Evolutionary conservation across 179 eudicot genomes (phyloP), one percentile per base, ranked within the genome.

Genomic region (Camellia oleifera): DNA sequence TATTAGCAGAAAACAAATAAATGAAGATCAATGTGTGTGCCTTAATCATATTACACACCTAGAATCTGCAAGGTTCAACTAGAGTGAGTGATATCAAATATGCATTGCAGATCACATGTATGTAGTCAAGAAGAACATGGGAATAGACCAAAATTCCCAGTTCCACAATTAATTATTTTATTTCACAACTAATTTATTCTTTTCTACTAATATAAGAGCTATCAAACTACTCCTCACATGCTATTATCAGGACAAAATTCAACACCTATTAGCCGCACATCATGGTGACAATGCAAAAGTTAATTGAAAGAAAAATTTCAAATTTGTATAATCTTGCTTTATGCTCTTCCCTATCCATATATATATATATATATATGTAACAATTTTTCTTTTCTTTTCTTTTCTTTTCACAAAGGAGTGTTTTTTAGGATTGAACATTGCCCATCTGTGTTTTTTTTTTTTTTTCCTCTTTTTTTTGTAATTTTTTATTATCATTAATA

Each of bases 81-180:
- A n/a, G 60, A 50, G 11, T 18, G 26, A 23, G 11, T 18, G 26
- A 23, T 52, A 8, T n/a, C 32, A 12, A 71, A 69, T n/a, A 71
- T 18, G 58, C 26, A 48, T 4, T 48, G 32, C 32, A 60, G 20
- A 58, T 60, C 82, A 80, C 82, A 65, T 80, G 82, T 60, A 68
- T 18, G 4, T 0, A 45, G 78, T 80, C 82, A 74, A 80, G 58
- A 74, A 10, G 61, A 74, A 80, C 65, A 73, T 64, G 72, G 50
- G 65, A 52, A 53, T 74, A 74, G 82, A 75, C 82, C 82, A 68
- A 75, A 66, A 80, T 80, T 42, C 74, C 54, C 61, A 15, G 7
- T 63, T 62, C 57, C 44, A 11, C 9, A 3, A 26, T 32, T 32
- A 32, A 12, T 40, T 78, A 48, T n/a, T 64, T 46, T 77, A 18